Conservation (phyloP, 1,284 basidiomycete genomes). For the Cyathus pygmaeus region DNA sequence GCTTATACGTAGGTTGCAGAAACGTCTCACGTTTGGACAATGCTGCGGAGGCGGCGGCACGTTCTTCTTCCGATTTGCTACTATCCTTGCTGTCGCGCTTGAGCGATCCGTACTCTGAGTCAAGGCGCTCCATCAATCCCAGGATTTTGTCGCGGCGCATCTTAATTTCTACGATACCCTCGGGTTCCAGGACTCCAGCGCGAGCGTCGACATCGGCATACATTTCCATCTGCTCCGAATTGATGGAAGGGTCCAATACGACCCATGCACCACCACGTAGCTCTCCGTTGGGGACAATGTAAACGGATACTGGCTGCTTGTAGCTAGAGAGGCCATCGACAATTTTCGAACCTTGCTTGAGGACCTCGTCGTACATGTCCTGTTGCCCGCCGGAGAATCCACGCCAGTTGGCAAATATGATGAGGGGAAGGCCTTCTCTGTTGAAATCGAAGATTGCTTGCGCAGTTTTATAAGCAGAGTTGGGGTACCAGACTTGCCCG, state of each 20-base stretch:
- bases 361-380: slow-evolving; percentile 96
- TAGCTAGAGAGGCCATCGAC: slow-evolving; percentile 98
- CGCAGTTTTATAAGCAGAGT: slow-evolving; percentile 99
- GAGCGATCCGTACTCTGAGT: slow-evolving; percentile 83
- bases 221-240: slow-evolving; percentile 98
- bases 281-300: slow-evolving; percentile 98
- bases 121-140: slow-evolving; percentile 93
- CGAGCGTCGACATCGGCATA: slow-evolving; percentile 96
- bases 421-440: slow-evolving; percentile 94
- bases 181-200: slow-evolving; percentile 97
- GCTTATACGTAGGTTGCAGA: slow-evolving; percentile 91
- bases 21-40: slow-evolving; percentile 85
- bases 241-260: slow-evolving; percentile 97
- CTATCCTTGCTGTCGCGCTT: slow-evolving; percentile 85
- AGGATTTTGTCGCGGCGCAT: slow-evolving; percentile 93
- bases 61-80: slow-evolving; percentile 78
- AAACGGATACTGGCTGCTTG: slow-evolving; percentile 99
- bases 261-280: slow-evolving; percentile 99
- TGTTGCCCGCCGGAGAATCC: slow-evolving; percentile 99
- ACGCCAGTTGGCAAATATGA: slow-evolving; percentile 99
- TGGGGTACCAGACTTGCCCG: slow-evolving; percentile 99
- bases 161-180: slow-evolving; percentile 96
- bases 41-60: slow-evolving; percentile 72
- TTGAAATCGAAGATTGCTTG: slow-evolving; percentile 99
- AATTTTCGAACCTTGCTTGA: slow-evolving; percentile 96